Percentiles rank a stretch among this genome's conserved stretches.
Conservation (phyloP, 2,329 filamentous ascomycete species). For the Stromatinia cepivora region DNA sequence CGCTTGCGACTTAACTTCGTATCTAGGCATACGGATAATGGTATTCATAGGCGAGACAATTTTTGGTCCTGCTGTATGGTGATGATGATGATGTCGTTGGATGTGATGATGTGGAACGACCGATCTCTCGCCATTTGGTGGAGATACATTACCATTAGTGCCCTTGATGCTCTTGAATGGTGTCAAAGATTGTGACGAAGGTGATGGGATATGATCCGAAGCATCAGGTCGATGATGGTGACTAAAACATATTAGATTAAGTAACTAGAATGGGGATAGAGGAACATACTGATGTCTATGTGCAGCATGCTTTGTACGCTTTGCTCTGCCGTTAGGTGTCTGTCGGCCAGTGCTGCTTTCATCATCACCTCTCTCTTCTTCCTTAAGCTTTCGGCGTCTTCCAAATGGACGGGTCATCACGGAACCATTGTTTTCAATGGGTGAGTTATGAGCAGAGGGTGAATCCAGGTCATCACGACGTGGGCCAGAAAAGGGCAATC, state of each 20-base stretch:
- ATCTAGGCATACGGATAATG: constrained; percentile 61
- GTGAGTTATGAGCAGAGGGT: constrained; percentile 47
- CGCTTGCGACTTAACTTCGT: constrained; percentile 65
- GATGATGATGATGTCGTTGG: constrained; percentile 47
- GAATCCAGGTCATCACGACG: constrained; percentile 56
- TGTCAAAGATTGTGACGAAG: constrained; percentile 45
- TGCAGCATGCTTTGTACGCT: constrained; percentile 63
- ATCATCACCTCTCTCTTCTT: constrained; percentile 69
- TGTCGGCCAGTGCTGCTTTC: constrained; percentile 65
- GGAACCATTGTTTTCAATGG: constrained; percentile 41
- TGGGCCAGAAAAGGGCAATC: constrained; percentile 52
- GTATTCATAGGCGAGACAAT: constrained; percentile 41
- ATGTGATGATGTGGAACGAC: constrained; percentile 39
- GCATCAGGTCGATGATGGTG: constrained; percentile 57
- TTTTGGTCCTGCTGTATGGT: constrained; percentile 43
- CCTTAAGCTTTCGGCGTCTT: constrained; percentile 69
- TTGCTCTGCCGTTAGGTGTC: constrained; percentile 59
- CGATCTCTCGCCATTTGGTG: constrained; percentile 42
- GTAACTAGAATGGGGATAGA: constrained; percentile 46
- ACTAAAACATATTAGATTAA: constrained; percentile 30
- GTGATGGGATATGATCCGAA: constrained; percentile 49
- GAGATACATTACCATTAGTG: constrained; percentile 46
- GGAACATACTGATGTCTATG: constrained; percentile 27
- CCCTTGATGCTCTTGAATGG: constrained; percentile 55
- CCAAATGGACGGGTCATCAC: constrained; percentile 40